phyloP scores from a whole-genome alignment of 2,329 filamentous ascomycete genomes.

The Lasiodiplodia hormozganensis region DNA sequence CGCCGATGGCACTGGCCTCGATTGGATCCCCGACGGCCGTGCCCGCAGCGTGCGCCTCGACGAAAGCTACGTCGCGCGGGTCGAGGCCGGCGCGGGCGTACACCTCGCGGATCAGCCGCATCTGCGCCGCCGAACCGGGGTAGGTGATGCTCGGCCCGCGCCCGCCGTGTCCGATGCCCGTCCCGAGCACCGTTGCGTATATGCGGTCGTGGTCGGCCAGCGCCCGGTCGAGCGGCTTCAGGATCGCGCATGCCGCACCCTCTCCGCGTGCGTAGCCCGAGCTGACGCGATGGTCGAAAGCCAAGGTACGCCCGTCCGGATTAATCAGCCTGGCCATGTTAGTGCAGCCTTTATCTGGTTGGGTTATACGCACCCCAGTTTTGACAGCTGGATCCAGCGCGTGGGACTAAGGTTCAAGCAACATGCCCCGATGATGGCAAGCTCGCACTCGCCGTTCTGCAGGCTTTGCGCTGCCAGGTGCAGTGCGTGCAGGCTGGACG shows the following conservation, averaged over 20 bases:
- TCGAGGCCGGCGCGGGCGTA: conserved; percentile 47
- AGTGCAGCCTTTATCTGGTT: no score
- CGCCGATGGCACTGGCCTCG: conserved; percentile 34
- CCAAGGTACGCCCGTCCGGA: neutral
- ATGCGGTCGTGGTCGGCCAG: conserved; percentile 63
- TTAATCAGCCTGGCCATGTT: no score
- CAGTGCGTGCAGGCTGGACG: conserved; percentile 36
- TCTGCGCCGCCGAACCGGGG: no score
- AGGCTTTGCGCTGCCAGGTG: conserved; percentile 38
- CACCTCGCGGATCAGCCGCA: conserved; percentile 36
- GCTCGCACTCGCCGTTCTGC: neutral
- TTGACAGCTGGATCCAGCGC: no score
- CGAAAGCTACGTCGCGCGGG: conserved; percentile 28
- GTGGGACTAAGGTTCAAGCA: no score
- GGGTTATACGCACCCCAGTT: no score
- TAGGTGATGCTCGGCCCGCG: no score
- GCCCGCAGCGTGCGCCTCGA: conserved; percentile 60
- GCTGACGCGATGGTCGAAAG: neutral
- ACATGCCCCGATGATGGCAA: no score
- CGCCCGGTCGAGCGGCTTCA: conserved; percentile 66
- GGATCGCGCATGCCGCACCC: conserved; percentile 62
- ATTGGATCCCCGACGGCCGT: conserved; percentile 59
- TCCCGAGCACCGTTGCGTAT: conserved; percentile 30
- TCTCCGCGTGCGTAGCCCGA: conserved; percentile 54
- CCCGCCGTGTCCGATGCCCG: no score